Conservation (phyloP, 805 yeast species). For the Ogataea zsoltii region DNA sequence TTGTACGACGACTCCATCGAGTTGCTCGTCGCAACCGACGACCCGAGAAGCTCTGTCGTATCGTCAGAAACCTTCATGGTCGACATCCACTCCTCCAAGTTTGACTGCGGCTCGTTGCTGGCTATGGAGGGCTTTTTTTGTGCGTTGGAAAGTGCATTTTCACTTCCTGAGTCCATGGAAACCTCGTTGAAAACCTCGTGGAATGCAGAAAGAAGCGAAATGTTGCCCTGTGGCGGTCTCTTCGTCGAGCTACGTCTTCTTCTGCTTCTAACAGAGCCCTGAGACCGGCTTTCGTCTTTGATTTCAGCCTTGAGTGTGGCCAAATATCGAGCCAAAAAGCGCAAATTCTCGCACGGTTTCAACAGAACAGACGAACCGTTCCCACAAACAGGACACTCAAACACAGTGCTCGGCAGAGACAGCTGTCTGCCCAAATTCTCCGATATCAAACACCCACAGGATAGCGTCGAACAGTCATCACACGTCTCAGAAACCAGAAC, state of each 20-base stretch:
- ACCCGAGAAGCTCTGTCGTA: constrained; percentile 10
- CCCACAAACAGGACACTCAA: constrained; percentile 41
- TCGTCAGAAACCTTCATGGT: constrained; percentile 23
- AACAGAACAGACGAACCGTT: constrained; percentile 23
- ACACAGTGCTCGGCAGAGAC: constrained; percentile 16
- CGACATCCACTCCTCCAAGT: constrained; percentile 27
- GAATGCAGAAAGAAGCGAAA: constrained; percentile 36
- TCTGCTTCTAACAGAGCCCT: constrained; percentile 7
- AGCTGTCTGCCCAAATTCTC: constrained; percentile 30
- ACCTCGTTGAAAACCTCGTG: constrained; percentile 37
- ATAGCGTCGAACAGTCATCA: constrained; percentile 34
- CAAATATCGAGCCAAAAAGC: constrained; percentile 26
- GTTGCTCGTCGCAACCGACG: constrained; percentile 19
- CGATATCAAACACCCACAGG: constrained; percentile 45
- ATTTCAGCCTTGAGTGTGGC: constrained; percentile 12
- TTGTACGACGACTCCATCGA: constrained; percentile 22
- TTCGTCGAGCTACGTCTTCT: constrained; percentile 9
- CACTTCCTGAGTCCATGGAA: constrained; percentile 10
- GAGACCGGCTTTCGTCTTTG: constrained; percentile 11
- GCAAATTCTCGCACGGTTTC: constrained; percentile 36
- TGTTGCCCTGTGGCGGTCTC: constrained; percentile 9
- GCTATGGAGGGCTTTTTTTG: constrained; percentile 1
- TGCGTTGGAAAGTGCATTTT: neutral
- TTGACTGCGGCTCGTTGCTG: constrained; percentile 9
- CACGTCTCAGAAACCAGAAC: constrained; percentile 21